phyloP scores from a whole-genome alignment of 106 monocot genomes.

The Apostasia shenzhenica region DNA sequence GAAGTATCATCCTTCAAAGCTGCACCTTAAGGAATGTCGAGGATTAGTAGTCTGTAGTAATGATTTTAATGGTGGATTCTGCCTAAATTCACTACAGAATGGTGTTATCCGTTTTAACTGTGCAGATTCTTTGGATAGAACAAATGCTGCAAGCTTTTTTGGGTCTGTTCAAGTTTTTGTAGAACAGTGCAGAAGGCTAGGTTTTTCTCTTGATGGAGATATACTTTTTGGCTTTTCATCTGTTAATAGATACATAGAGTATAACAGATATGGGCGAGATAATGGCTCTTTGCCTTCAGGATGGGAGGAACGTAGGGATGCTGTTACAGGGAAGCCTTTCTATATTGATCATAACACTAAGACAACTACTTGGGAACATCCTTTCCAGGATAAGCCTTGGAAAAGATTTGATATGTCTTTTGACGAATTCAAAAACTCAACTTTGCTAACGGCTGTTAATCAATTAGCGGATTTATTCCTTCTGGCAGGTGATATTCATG shows the following conservation, averaged over 20 bases:
- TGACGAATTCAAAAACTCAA: conserved; percentile 88
- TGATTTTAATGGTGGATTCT: conserved; percentile 67
- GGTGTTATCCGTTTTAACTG: conserved; percentile 96
- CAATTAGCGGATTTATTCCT: conserved; percentile 90
- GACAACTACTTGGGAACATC: conserved; percentile 95
- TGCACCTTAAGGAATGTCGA: conserved; percentile 42
- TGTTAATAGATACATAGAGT: conserved; percentile 40
- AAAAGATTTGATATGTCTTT: conserved; percentile 98
- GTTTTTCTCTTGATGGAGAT: conserved; percentile 73
- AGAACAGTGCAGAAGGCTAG: conserved; percentile 81
- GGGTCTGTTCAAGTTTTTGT: conserved; percentile 96
- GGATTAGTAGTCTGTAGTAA: conserved; percentile 50
- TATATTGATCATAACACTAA: conserved; percentile 91
- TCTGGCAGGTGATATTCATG: conserved; percentile 97
- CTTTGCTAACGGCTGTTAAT: conserved; percentile 60
- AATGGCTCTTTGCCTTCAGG: conserved; percentile 77
- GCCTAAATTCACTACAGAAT: conserved; percentile 76
- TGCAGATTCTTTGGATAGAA: conserved; percentile 97
- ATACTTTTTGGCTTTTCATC: conserved; percentile 44
- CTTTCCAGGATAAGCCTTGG: conserved; percentile 81
- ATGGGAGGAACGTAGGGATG: conserved; percentile 90
- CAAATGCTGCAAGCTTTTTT: conserved; percentile 98
- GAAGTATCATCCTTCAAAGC: conserved; percentile 41
- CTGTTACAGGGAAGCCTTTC: conserved; percentile 81
- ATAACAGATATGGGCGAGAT: conserved; percentile 26